Base-by-base conservation (phyloP, 192 early-diverging fungal genomes). In the Gaertneriomyces sp. region DNA sequence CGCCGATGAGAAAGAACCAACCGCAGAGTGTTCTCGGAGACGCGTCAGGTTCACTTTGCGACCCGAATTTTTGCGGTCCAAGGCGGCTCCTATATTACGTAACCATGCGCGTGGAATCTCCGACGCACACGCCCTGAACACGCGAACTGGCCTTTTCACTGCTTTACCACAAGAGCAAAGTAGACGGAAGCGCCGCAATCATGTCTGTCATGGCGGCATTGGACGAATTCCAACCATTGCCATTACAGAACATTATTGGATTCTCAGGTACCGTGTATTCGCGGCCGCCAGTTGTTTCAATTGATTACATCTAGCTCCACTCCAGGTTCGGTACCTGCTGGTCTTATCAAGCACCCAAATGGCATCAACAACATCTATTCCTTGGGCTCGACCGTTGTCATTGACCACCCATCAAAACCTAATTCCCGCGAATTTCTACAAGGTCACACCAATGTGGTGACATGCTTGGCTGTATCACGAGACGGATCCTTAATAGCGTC, bases 381-480 rank as follows among this genome's bases (percentile, higher is more conserved):
- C n/a, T 72, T 85, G 7, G 83, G 83, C 25, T 79, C 79, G 3
- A 85, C 78, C 6, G 79, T 85, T 38, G 81, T 85, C 12, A 56
- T 85, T 25, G 46, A 73, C 49, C 67, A 80, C 57, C 33, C 66
- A 16, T 61, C 61, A n/a, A 58, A 69, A 33, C 51, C 62, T 19
- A 63, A 76, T 54, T 42, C 62, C 8, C 80, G 83, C 63, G 83
- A 85, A 56, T 85, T 82, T 61, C 60, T 85, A 14, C 81, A 81
- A 42, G 83, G 83, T 25, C 83, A 85, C 70, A 83, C 79, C 10
- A 85, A 85, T 60, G 71, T 71, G 44, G 66, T 85, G 39, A 77
- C 68, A 56, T 85, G 83, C 64, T 58, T 85, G 14, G 75, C 80
- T 19, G 67, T 85, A 12, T 69, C 74, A 16, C 74, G 71, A 60